Evolutionary conservation across 1,139 yeast genomes (phyloP), one percentile per base, ranked within the genome.

Genomic region (Pichia norvegensis): DNA sequence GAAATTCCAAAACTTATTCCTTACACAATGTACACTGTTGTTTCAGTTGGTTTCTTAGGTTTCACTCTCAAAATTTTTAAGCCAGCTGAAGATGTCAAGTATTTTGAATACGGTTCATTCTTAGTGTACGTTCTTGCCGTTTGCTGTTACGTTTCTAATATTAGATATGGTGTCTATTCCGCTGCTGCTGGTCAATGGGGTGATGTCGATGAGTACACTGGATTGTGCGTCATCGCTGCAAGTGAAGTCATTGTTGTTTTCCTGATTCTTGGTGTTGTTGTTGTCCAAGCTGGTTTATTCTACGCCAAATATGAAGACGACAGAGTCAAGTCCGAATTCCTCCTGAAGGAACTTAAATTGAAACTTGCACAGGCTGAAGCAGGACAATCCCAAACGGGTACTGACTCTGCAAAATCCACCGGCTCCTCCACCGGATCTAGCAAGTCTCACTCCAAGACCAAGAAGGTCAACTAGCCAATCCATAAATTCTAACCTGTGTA

Each of bases 201-300:
- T 52, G 97, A 92, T 46, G 95, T 92, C 45, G 87, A 85, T 58
- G 79, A 76, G 63, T 71, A 73, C 52, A 87, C 95, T 27, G 97
- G 97, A 22, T 68, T 92, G 58, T 86, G 86, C 55, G 96, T 92
- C 38, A 78, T 92, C 63, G 96, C 95, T 39, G 97, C 97, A 6
- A 81, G 95, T 39, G 82, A 83, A 65, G 76, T 85, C 41, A 83
- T 92, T 72, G 72, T 85, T 53, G 78, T 84, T 20, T 65, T 87
- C 50, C 73, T 84, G 19, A 70, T 90, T 47, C 60, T 79, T 27
- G 97, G 97, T 51, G 86, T 88, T 20, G 67, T 88, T 47, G 74
- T 85, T 14, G 73, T 92, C 55, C 97, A 92, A 69, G 80, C 76
- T 43, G 97, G 97, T 22, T 77, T 92, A 61, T 87, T 85, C 75